Conservation (phyloP, 2,329 filamentous ascomycete genomes). For the Thelonectria olida region DNA sequence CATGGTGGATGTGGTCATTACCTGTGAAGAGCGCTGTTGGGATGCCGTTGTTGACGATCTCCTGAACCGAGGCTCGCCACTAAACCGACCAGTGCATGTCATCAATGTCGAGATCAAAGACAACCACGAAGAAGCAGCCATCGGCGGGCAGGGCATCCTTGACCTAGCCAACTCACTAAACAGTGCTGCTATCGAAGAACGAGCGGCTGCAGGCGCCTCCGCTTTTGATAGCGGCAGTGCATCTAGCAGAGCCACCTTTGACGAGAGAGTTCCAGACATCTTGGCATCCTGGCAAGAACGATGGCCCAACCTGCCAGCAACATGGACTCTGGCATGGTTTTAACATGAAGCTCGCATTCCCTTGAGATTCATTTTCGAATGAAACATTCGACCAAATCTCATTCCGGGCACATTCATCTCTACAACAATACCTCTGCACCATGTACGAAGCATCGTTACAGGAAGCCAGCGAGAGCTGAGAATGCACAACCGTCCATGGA, state of each 20-base stretch:
- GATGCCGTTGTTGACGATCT: constrained; percentile 96
- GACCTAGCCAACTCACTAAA: constrained; percentile 91
- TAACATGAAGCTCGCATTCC: constrained; percentile 48
- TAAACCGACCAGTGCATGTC: constrained; percentile 95
- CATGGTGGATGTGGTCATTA: constrained; percentile 93
- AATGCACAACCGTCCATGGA: too few species aligned
- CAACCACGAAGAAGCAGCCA: constrained; percentile 94
- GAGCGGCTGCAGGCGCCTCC: constrained; percentile 68
- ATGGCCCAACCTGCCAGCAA: constrained; percentile 89
- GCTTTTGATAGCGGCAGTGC: constrained; percentile 77
- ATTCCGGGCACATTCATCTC: background rate
- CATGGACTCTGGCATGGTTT: constrained; percentile 97
- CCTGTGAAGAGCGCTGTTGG: constrained; percentile 98
- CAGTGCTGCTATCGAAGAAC: constrained; percentile 79
- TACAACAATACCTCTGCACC: background rate
- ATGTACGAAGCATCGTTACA: too few species aligned
- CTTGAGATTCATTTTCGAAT: too few species aligned
- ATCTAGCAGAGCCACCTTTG: constrained; percentile 79
- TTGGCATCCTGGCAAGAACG: constrained; percentile 92
- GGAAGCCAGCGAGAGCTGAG: too few species aligned
- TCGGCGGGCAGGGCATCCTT: constrained; percentile 90
- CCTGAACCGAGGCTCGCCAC: constrained; percentile 81
- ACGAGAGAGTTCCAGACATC: constrained; percentile 92
- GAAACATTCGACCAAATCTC: background rate
- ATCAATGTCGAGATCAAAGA: constrained; percentile 99